These are phyloP conservation scores for Heterococcus sp. DNA, from an alignment of 108 stramenopile genomes.

Conservation along the genomic window DNA sequence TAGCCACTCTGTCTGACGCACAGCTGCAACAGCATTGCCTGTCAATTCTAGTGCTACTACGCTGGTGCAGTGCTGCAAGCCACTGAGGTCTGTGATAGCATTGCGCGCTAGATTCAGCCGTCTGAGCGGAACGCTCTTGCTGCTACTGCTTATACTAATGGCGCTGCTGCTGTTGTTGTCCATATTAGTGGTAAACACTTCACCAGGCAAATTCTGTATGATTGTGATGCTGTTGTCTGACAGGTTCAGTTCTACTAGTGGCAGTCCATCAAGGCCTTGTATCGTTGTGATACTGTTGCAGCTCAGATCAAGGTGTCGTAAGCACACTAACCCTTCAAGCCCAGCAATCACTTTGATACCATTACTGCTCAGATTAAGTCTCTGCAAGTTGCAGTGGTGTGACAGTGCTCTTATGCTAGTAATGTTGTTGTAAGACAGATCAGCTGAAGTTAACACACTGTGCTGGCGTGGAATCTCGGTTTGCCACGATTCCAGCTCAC, in stretches of 20 bases:
- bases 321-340: slow-evolving; percentile 4
- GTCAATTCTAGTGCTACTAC: neutral
- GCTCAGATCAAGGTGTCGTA: slow-evolving; percentile 6
- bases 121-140: neutral
- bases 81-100: neutral
- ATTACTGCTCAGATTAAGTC: slow-evolving; percentile 31
- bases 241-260: too few species aligned
- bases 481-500: too few species aligned
- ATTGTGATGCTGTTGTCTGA: too few species aligned
- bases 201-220: too few species aligned
- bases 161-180: too few species aligned
- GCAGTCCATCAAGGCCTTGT: slow-evolving; percentile 24
- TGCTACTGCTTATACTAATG: neutral
- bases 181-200: too few species aligned
- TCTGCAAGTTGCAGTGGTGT: slow-evolving; percentile 30
- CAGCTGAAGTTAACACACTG: too few species aligned
- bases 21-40: neutral
- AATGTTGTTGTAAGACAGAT: slow-evolving; percentile 8
- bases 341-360: slow-evolving; percentile 18
- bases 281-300: slow-evolving; percentile 28
- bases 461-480: too few species aligned
- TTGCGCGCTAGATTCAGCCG: neutral
- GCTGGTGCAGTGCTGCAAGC: neutral
- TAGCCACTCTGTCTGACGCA: neutral
- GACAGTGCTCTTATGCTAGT: slow-evolving; percentile 8